These are phyloP conservation scores for Myotisia sp. DNA, from an alignment of 2,329 filamentous ascomycete species.

Conservation along the genomic window DNA sequence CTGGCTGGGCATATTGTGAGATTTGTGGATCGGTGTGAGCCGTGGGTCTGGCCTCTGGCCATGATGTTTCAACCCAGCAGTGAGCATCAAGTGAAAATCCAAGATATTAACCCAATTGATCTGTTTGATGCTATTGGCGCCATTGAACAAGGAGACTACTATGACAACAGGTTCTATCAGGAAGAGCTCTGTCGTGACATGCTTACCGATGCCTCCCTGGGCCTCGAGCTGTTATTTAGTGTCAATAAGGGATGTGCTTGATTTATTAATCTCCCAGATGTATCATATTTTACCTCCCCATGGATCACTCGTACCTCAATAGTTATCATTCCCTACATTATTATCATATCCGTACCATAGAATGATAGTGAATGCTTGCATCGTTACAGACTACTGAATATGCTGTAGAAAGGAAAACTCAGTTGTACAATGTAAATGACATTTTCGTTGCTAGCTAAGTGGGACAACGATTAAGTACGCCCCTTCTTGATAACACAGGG, in stretches of 20 bases:
- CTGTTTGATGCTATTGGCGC: conserved; percentile 7
- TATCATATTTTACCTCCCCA: too few relatives aligned
- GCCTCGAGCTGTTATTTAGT: too few relatives aligned
- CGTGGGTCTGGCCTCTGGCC: conserved; percentile 4
- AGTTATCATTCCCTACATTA: too few relatives aligned
- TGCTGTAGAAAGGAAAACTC: too few relatives aligned
- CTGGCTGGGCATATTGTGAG: conserved; percentile 13
- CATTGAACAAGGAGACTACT: conserved; percentile 6
- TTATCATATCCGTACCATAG: too few relatives aligned
- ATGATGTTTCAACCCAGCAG: not conserved
- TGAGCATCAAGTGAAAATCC: not conserved
- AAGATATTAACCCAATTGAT: not conserved
- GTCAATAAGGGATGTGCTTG: too few relatives aligned
- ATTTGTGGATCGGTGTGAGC: conserved; percentile 7
- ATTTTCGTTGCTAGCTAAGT: conserved; percentile 5
- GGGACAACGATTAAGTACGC: conserved; percentile 75
- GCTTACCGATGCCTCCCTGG: too few relatives aligned
- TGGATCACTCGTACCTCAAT: too few relatives aligned
- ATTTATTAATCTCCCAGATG: too few relatives aligned
- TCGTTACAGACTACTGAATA: too few relatives aligned
- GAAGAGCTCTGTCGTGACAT: not conserved
- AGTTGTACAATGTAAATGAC: too few relatives aligned
- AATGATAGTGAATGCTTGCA: too few relatives aligned
- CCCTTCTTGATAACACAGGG: conserved; percentile 74
- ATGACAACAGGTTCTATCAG: conserved; percentile 1